A percentile compares a stretch with the other conserved stretches of the same genome.
Conservation (phyloP, 2,329 filamentous ascomycete genomes). For the Lojkania enalia region DNA sequence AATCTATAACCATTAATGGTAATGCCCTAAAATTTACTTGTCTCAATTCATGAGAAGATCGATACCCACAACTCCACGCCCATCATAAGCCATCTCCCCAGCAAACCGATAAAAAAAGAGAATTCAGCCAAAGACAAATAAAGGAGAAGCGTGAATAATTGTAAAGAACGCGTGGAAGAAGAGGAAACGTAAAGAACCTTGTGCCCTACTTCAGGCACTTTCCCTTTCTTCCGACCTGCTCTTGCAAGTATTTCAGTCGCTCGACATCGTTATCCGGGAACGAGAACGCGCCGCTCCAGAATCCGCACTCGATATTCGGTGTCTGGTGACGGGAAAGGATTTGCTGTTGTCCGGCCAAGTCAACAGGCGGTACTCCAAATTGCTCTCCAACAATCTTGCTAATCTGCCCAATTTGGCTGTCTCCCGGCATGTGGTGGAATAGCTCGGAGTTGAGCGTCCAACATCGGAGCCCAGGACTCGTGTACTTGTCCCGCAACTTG, state of each 20-base stretch:
- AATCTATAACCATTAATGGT: no score
- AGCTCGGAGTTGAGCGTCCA: slow-evolving; percentile 51
- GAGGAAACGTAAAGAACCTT: no score
- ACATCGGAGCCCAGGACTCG: slow-evolving; percentile 44
- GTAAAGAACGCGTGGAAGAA: no score
- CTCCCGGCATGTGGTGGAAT: slow-evolving; percentile 50
- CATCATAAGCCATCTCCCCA: no score
- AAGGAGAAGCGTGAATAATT: no score
- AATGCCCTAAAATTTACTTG: no score
- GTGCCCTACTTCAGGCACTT: slow-evolving; percentile 41
- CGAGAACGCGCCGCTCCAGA: slow-evolving; percentile 43
- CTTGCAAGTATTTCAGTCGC: slow-evolving; percentile 38
- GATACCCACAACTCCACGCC: no score
- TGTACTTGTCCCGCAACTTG: slow-evolving; percentile 31
- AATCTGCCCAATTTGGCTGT: slow-evolving; percentile 44
- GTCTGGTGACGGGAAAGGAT: slow-evolving; percentile 39
- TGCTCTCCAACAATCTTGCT: slow-evolving; percentile 33
- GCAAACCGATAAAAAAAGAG: no score
- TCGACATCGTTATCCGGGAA: slow-evolving; percentile 38
- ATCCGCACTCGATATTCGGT: slow-evolving; percentile 46
- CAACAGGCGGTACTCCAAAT: slow-evolving; percentile 40
- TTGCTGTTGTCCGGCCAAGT: slow-evolving; percentile 37
- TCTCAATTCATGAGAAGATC: no score
- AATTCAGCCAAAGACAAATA: no score
- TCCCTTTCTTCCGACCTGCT: slow-evolving; percentile 44